Evolutionary conservation across 129 eudicot genomes (phyloP), one percentile per base, ranked within the genome.

Genomic region (Daucus carota): DNA sequence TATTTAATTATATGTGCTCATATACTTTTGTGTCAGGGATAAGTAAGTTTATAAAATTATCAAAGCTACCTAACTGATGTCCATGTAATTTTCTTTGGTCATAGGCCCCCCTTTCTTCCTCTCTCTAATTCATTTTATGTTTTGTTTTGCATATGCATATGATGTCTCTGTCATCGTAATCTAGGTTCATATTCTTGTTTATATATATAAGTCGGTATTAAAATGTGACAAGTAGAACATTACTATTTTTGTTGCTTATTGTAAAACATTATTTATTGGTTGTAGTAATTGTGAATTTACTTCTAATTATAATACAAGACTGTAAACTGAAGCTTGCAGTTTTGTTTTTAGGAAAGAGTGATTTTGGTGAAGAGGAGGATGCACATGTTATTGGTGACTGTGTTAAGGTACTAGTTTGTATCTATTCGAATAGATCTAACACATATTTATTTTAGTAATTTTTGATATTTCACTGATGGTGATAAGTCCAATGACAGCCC

Each of bases 301-400:
- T 9, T 26, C 29, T 62, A 1, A 28, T 13, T 38, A 57, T 16
- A 11, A 12, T 41, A 36, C 34, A 70, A 9, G 32, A 33, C 33
- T 60, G 72, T 48, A 78, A 75, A 73, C 83, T 76, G 72, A 76
- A 77, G 57, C 52, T 74, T 60, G 67, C 73, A 73, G 6, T 76
- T 65, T 41, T 74, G 76, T 77, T 66, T 79, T 50, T 74, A 95
- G 99, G 97, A 75, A 91, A 90, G 77, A 88, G 77, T 59, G 97
- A 91, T 75, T 95, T 95, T 78, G 80, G 80, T 83, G 84, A 93
- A 54, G 89, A 89, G 34, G 99, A 95, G 85, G 99, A 95, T 88
- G 97, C 97, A 66, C 99, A 95, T 85, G 96, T 95, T 59, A 81
- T 95, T 76, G 99, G 96, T 70, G 99, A 95, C 84, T 95, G 99